A percentile compares a stretch with the other conserved stretches of the same genome.
These are phyloP conservation scores for Diplodia scrobiculata DNA, from an alignment of 2,329 filamentous ascomycete species.

Conservation along the genomic window DNA sequence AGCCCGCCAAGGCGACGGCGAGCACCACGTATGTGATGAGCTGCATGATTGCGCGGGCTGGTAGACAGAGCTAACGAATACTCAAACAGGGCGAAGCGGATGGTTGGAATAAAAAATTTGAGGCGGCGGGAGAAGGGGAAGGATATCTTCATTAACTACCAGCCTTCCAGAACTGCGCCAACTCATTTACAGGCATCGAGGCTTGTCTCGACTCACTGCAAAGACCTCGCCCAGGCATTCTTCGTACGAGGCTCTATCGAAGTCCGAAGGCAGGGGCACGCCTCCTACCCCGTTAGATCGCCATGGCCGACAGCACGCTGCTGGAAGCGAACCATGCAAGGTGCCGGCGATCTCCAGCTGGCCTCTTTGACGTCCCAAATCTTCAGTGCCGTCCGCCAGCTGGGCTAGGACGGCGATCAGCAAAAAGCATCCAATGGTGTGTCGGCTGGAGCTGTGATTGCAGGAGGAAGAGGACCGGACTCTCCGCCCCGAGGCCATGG, in stretches of 20 bases:
- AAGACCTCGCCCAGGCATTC: not conserved
- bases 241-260: not conserved
- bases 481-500: slow-evolving; percentile 2
- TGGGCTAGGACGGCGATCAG: not conserved
- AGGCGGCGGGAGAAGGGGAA: not conserved
- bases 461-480: not conserved
- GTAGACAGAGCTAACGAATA: not conserved
- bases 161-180: not conserved
- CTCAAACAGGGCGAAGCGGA: not conserved
- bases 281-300: not conserved
- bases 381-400: not conserved
- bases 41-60: slow-evolving; percentile 42
- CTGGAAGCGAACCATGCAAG: not conserved
- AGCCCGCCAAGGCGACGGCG: slow-evolving; percentile 44
- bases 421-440: not conserved
- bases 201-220: not conserved
- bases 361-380: not conserved
- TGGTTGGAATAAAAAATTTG: not conserved
- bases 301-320: not conserved
- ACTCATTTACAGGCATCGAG: not conserved
- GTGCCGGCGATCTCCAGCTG: not conserved
- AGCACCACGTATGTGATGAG: slow-evolving; percentile 44
- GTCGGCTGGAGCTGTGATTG: not conserved
- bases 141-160: slow-evolving; percentile 5
- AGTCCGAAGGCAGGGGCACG: not conserved